Evolutionary conservation across 2,329 filamentous ascomycete genomes (phyloP), one percentile per base, ranked within the genome.

Genomic region (Phyllosticta capitalensis): DNA sequence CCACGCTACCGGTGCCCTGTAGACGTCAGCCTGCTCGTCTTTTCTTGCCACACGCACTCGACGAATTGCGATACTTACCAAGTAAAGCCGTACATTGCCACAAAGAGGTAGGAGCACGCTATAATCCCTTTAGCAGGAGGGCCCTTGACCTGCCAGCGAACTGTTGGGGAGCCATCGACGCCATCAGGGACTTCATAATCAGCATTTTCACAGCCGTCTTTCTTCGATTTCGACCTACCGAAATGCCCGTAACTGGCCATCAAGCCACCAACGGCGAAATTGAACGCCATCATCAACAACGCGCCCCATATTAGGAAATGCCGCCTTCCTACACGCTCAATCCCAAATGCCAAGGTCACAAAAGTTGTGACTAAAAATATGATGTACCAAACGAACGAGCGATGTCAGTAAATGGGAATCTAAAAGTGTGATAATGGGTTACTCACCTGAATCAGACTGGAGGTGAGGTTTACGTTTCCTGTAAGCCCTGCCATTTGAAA

Each of bases 351-450:
- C 30, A 86, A 83, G 14, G 82, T 82, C 0, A 83, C 81, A 1
- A 85, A 70, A 0, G 84, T 85, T 62, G 84, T 73, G 17, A 74
- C 73, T 0, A 85, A 81, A 65, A 86, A 86, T 70, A 87, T 83
- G 60, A 86, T 77, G 65, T 85, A 86, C n/a, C n/a, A n/a, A n/a
- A n/a, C n/a, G n/a, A n/a, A n/a, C n/a, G n/a, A n/a, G n/a, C n/a
- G n/a, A n/a, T n/a, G n/a, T n/a, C n/a, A n/a, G n/a, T n/a, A n/a
- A n/a, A n/a, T n/a, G n/a, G n/a, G n/a, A n/a, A n/a, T n/a, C n/a
- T n/a, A n/a, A n/a, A n/a, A n/a, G n/a, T n/a, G n/a, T n/a, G n/a
- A 38, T 38, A 38, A 66, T 85, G 82, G 30, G 17, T 38, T 12
- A 14, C 30, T 14, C 10, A 38, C 30, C n/a, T n/a, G n/a, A 21